phyloP scores from a whole-genome alignment of 371 early-diverging fungal species.

The Haplosporangium sp. region DNA sequence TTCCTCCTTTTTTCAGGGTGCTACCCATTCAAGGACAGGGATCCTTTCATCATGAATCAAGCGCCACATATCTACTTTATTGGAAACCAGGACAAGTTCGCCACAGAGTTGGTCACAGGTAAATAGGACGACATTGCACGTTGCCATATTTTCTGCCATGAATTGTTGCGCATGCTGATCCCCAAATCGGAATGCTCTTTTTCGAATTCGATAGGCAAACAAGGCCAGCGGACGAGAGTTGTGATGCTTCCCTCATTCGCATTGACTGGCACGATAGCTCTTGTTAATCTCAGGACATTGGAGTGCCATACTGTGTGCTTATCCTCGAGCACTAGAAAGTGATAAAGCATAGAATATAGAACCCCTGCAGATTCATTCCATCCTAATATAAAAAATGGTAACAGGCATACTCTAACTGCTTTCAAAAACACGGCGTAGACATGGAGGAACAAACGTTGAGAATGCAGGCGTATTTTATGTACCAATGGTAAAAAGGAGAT shows the following conservation, averaged over 20 bases:
- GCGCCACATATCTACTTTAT: constrained; percentile 89
- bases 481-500: constrained; percentile 2
- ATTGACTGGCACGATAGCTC: constrained; percentile 67
- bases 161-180: not conserved
- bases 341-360: not conserved
- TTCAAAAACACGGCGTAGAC: not conserved
- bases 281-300: constrained; percentile 71
- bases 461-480: constrained; percentile 8
- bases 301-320: constrained; percentile 68
- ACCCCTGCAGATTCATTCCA: not conserved
- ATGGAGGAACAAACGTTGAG: not conserved
- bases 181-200: not conserved
- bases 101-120: constrained; percentile 69
- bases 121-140: constrained; percentile 1
- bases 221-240: constrained; percentile 67
- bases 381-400: too few relatives aligned
- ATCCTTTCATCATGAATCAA: constrained; percentile 83
- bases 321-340: constrained; percentile 3
- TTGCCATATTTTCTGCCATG: not conserved
- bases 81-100: constrained; percentile 89
- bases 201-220: constrained; percentile 45
- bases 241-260: constrained; percentile 75
- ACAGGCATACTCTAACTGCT: not conserved
- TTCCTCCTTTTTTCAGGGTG: constrained; percentile 65
- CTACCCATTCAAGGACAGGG: constrained; percentile 85